A percentile compares a stretch with the other conserved stretches of the same genome.
Evolutionary conservation across 2,329 filamentous ascomycete species (phyloP).

Genomic region (Penicillium occitanis): DNA sequence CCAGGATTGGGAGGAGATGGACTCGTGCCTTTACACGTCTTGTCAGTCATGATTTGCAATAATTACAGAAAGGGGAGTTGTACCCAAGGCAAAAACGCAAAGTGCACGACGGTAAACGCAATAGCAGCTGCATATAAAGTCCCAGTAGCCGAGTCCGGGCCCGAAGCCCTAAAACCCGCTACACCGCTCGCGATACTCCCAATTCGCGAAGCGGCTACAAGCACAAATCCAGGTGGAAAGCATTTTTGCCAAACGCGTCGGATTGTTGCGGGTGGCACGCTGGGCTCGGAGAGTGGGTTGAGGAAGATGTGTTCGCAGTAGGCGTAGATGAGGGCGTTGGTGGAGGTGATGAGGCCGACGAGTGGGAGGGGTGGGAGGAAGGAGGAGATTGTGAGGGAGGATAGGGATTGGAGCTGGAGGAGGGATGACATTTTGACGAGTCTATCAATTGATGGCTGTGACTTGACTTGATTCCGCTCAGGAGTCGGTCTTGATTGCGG

Average conservation of each 20-base stretch:
- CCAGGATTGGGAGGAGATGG: background rate
- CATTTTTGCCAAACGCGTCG: constrained; percentile 8
- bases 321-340: constrained; percentile 8
- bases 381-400: constrained; percentile 10
- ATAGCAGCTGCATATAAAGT: constrained; percentile 7
- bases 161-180: constrained; percentile 11
- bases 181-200: constrained; percentile 13
- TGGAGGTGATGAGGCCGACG: constrained; percentile 16
- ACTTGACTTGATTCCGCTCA: background rate
- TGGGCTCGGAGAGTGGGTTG: constrained; percentile 1
- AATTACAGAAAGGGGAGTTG: no score
- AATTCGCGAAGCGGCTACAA: background rate
- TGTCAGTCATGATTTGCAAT: background rate
- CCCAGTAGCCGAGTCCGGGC: background rate
- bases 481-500: background rate
- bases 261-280: background rate
- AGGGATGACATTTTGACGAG: constrained; percentile 4
- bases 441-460: background rate
- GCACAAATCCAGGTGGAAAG: background rate
- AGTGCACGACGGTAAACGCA: constrained; percentile 13
- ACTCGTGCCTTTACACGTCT: background rate
- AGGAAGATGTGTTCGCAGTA: constrained; percentile 14
- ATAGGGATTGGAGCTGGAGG: background rate
- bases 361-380: constrained; percentile 11
- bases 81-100: constrained; percentile 15